Evolutionary conservation across 129 eudicot genomes (phyloP).

Genomic region (Helichrysum umbraculigerum): DNA sequence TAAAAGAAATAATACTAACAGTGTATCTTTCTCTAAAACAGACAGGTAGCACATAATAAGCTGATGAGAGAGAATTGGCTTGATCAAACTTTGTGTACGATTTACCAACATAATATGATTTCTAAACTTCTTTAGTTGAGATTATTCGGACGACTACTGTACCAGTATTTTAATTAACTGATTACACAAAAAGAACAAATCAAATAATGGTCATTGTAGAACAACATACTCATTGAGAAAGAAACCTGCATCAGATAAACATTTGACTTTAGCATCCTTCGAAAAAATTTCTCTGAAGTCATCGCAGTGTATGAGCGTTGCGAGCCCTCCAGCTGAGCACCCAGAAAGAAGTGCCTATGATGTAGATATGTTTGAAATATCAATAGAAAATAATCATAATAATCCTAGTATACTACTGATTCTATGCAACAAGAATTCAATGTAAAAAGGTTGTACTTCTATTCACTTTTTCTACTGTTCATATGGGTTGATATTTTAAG

Average conservation of each 20-base stretch:
- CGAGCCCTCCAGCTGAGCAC: slow-evolving; percentile 94
- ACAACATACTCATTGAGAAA: slow-evolving; percentile 88
- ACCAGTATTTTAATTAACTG: background rate
- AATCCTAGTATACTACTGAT: background rate
- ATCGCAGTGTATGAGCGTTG: slow-evolving; percentile 91
- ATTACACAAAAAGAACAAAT: slow-evolving; percentile 20
- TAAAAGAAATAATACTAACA: background rate
- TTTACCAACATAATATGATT: background rate
- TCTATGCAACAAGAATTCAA: slow-evolving; percentile 8
- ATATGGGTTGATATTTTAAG: background rate
- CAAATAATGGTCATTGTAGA: slow-evolving; percentile 18
- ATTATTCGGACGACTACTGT: background rate
- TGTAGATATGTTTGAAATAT: slow-evolving; percentile 27
- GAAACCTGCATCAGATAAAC: slow-evolving; percentile 89
- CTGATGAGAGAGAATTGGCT: background rate
- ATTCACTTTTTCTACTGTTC: background rate
- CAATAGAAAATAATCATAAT: slow-evolving; percentile 7
- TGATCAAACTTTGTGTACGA: background rate
- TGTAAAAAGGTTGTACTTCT: background rate
- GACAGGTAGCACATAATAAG: background rate
- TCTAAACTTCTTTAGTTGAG: background rate
- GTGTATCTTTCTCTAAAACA: background rate
- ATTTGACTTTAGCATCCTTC: slow-evolving; percentile 67
- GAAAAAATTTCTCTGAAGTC: slow-evolving; percentile 67
- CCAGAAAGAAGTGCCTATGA: slow-evolving; percentile 95